Base-by-base conservation (phyloP, 805 yeast species). In the Starmera quercuum region DNA sequence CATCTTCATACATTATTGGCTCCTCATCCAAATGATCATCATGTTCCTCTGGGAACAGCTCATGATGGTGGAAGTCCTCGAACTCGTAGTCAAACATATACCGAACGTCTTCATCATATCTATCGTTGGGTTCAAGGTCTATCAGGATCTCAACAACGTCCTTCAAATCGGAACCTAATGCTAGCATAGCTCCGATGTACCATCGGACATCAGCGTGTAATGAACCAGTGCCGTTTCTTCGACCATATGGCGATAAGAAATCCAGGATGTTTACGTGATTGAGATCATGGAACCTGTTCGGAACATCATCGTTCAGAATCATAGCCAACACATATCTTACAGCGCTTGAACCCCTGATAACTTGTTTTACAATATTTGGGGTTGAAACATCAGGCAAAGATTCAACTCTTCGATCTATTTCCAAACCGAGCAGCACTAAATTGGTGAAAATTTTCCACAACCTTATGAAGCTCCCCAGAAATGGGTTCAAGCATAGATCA, bases 371-470 rank as follows among this genome's bases (percentile, higher is more conserved):
- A 11, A 67, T 48, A 23, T 60, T 53, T 7, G 82, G 81, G 0
- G 70, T 61, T 6, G 30, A 22, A 28, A 37, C 39, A 10, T 28
- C 20, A 5, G 39, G 36, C 5, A 51, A 50, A 28, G 60, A 64
- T 47, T 71, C 79, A 35, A 66, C 65, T 33, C 66, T 43, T 40
- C 79, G 53, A 46, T 75, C 81, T 22, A 74, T 65, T 44, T 78
- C 83, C 6, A 82, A 54, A 1, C 85, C 84, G 7, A 75, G 54
- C 8, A 73, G 53, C 1, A 82, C 65, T 3, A 77, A 64, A 38
- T 67, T 68, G 2, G 87, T 78, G 45, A 75, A 73, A 27, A 72
- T 66, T 44, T 78, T 77, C 90, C 92, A 83, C 6, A 74, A 48
- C 30, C 73, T 71, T 8, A 79, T 56, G 39, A 77, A 70, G 30